Percentiles rank a stretch among this genome's conserved stretches.
phyloP scores from a whole-genome alignment of 2,329 filamentous ascomycete genomes.

The Colletotrichum endophyticum region DNA sequence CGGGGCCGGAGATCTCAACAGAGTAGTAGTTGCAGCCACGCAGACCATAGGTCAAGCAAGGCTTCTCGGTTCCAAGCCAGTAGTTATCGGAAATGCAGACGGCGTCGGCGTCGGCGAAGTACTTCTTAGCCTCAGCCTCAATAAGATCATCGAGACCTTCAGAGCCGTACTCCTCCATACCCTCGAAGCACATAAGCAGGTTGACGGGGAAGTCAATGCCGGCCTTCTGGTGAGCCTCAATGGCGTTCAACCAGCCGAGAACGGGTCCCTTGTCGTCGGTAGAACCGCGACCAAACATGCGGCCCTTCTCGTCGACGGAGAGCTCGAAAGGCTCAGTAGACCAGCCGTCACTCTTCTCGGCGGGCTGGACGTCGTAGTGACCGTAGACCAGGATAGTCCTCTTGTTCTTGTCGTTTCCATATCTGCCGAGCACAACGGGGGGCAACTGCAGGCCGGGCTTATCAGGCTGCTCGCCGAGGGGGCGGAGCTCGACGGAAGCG shows the following conservation, averaged over 20 bases:
- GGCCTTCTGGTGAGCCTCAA: slow-evolving; percentile 96
- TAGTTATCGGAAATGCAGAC: slow-evolving; percentile 99
- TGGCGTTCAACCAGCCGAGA: slow-evolving; percentile 95
- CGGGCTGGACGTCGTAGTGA: slow-evolving; percentile 98
- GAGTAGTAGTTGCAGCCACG: slow-evolving; percentile 98
- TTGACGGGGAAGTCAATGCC: slow-evolving; percentile 96
- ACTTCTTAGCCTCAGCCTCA: slow-evolving; percentile 86
- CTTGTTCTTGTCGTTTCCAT: slow-evolving; percentile 91
- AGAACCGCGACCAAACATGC: slow-evolving; percentile 95
- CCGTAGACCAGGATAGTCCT: slow-evolving; percentile 96
- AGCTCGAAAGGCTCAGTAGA: slow-evolving; percentile 92
- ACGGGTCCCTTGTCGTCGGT: slow-evolving; percentile 99
- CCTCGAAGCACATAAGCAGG: slow-evolving; percentile 98
- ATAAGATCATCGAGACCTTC: slow-evolving; percentile 97
- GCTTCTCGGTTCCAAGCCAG: slow-evolving; percentile 99
- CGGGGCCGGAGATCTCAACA: slow-evolving; percentile 87
- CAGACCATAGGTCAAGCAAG: slow-evolving; percentile 95
- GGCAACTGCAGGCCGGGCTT: slow-evolving; percentile 91
- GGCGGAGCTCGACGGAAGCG: slow-evolving; percentile 84
- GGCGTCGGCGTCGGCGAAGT: slow-evolving; percentile 93
- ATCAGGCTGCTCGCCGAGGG: slow-evolving; percentile 89
- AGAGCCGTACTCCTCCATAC: slow-evolving; percentile 99
- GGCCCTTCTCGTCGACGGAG: slow-evolving; percentile 84
- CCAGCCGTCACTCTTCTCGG: slow-evolving; percentile 93
- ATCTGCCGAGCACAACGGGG: slow-evolving; percentile 89